Conservation (phyloP, 2,329 filamentous ascomycete species). For the Penicillium frequentans region DNA sequence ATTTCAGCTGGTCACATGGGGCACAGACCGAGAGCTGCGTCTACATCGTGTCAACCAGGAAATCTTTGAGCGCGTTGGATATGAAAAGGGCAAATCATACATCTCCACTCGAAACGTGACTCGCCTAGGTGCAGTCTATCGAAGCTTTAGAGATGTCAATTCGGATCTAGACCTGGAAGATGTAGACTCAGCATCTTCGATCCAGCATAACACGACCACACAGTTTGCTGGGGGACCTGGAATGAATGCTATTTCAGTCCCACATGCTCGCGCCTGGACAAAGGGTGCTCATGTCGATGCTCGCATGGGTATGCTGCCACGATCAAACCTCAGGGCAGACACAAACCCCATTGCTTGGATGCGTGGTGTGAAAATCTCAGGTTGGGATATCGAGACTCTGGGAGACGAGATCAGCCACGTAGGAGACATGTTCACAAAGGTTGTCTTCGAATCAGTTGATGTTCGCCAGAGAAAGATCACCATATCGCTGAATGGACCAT, state of each 20-base stretch:
- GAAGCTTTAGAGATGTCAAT: constrained; percentile 76
- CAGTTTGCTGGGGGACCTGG: constrained; percentile 36
- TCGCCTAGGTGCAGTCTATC: constrained; percentile 80
- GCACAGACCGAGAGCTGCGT: constrained; percentile 77
- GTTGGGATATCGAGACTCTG: constrained; percentile 55
- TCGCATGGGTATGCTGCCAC: constrained; percentile 49
- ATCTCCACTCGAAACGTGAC: constrained; percentile 69
- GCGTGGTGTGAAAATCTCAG: constrained; percentile 62
- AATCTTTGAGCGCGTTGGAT: constrained; percentile 68
- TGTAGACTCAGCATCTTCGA: constrained; percentile 31
- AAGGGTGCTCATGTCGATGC: constrained; percentile 51
- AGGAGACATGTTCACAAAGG: constrained; percentile 61
- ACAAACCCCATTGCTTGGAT: constrained; percentile 65
- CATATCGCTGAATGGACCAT: constrained; percentile 61
- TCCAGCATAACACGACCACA: constrained; percentile 21
- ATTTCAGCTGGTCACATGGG: constrained; percentile 92
- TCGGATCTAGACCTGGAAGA: constrained; percentile 59
- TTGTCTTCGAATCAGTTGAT: constrained; percentile 60
- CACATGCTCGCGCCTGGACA: constrained; percentile 50
- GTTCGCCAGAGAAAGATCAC: constrained; percentile 54
- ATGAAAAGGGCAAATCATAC: constrained; percentile 66
- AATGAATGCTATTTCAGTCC: constrained; percentile 53
- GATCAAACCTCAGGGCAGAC: constrained; percentile 48
- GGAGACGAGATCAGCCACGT: constrained; percentile 63
- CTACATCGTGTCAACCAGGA: constrained; percentile 71